Conservation (phyloP, 2,329 filamentous ascomycete species). For the Chaetomium olivaceum region DNA sequence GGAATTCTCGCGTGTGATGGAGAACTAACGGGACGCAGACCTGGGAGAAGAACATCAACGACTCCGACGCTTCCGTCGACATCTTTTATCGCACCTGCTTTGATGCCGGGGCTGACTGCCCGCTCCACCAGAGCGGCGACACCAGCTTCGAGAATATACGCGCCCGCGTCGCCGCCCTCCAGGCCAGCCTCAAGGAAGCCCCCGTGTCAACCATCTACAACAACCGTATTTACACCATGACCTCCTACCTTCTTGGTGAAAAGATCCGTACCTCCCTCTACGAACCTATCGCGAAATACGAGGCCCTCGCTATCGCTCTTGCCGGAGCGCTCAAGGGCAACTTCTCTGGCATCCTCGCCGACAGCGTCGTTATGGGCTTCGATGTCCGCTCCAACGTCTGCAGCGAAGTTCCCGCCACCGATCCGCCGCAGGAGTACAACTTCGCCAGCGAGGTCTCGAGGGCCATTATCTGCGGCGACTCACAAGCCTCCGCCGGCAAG, state of each 20-base stretch:
- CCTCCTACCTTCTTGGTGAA: conserved; percentile 16
- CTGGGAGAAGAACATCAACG: conserved; percentile 6
- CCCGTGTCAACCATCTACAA: conserved; percentile 13
- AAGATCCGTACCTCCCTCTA: conserved; percentile 19
- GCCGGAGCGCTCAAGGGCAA: conserved; percentile 16
- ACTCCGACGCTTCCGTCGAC: conserved; percentile 13
- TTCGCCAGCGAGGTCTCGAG: conserved; percentile 6
- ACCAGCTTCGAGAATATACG: conserved; percentile 12
- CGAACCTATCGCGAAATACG: conserved; percentile 14
- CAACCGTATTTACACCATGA: conserved; percentile 9
- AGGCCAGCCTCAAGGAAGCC: conserved; percentile 1
- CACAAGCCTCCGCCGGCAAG: conserved; percentile 9
- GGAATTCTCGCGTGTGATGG: not conserved
- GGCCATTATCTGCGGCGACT: conserved; percentile 23
- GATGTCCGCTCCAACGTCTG: not conserved
- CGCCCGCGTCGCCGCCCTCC: conserved; percentile 10
- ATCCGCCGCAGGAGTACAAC: conserved; percentile 7
- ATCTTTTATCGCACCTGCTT: conserved; percentile 23
- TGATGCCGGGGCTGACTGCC: conserved; percentile 15
- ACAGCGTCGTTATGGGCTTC: not conserved
- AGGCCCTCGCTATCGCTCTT: conserved; percentile 1
- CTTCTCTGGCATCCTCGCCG: conserved; percentile 12
- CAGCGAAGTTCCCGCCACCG: not conserved
- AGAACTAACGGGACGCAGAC: conserved; percentile 2
- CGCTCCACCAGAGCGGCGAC: conserved; percentile 13